Evolutionary conservation across 2,329 filamentous ascomycete species (phyloP), one percentile per base, ranked within the genome.

Genomic region (Ophiosphaerella narmari): DNA sequence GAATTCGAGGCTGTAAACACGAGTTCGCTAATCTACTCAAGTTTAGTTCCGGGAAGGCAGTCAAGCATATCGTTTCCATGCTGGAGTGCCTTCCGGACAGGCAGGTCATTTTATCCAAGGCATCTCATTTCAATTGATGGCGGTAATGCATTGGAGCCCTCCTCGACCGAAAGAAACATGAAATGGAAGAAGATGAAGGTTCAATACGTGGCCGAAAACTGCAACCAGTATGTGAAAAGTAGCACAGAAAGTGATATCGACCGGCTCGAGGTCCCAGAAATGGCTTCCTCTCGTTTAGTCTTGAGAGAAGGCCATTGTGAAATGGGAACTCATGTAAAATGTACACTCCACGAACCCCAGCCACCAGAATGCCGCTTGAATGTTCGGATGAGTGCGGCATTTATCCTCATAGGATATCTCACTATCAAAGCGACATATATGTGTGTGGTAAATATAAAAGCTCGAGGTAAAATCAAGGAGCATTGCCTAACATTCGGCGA

Each of bases 401-500:
- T 70, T 33, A 60, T 66, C 6, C 57, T 70, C 7, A 53, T 57
- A 9, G 55, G 39, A 1, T 63, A 59, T 43, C 48, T 70, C 12
- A 34, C 54, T 5, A 46, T 63, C 37, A 70, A 70, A 44, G 63
- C 67, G 2, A 52, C 52, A 2, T 71, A 72, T 45, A 70, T 72
- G 67, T 40, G 65, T n/a, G 47, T 41, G 4, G 58, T 66, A 32
- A 68, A 69, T 45, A 13, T 67, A 2, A 13, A 50, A 2, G 55
- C 56, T 12, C 54, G 65, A 21, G 61, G 60, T 18, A 63, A 69
- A 36, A 29, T 62, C 16, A 70, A 67, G 52, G 47, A 54, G n/a
- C 63, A 69, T 16, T 62, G 60, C 18, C 43, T 72, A 34, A 70
- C 65, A 3, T 68, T 66, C 54, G 64, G 67, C 21, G 66, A 70